Base-by-base conservation (phyloP, 2,329 filamentous ascomycete species). In the Coniochaeta hoffmannii region DNA sequence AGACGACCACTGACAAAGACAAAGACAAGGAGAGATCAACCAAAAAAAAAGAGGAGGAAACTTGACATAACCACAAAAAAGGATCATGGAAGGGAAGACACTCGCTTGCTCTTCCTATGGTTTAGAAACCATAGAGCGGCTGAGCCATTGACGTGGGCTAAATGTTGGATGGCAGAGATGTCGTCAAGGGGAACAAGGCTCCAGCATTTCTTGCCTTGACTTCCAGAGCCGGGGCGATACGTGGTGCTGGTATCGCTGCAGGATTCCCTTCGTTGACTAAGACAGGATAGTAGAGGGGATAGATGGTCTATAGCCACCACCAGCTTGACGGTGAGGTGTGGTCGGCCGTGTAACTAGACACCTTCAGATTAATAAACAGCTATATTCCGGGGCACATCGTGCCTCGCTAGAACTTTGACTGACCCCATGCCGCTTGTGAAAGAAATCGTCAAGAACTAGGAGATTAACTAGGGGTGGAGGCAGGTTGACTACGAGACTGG, bases 351-450 rank as follows among this genome's bases (percentile, higher is more conserved):
- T 46, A 46, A 46, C 14, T 46, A 46, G 14, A 46, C 26, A 46
- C 41, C 22, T 46, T 46, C 41, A 46, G 41, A 46, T 22, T 46
- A 46, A 46, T 46, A 46, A 46, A 46, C 41, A 46, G 41, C 22
- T 46, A 46, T 46, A 46, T 46, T 46, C 14, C 12, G 41, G 19
- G 41, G 19, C 41, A 46, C 41, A 26, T 46, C 41, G 41, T 46
- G 41, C 19, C 41, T 46, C 41, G 24, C 19, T 22, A 1, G 36
- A 41, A 22, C 7, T 35, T 22, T 41, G 3, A 11, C 17, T 22
- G 17, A 41, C 4, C 36, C 17, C 2, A 22, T n/a, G n/a, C n/a
- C n/a, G n/a, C n/a, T 32, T 32, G 30, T 32, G 7, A 12, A 7
- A 32, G 30, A 32, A 12, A 8, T 7, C 30, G 12, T 12, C 7